These are phyloP conservation scores for Rhynchosporium secalis DNA, from an alignment of 2,329 filamentous ascomycete genomes.

Conservation along the genomic window DNA sequence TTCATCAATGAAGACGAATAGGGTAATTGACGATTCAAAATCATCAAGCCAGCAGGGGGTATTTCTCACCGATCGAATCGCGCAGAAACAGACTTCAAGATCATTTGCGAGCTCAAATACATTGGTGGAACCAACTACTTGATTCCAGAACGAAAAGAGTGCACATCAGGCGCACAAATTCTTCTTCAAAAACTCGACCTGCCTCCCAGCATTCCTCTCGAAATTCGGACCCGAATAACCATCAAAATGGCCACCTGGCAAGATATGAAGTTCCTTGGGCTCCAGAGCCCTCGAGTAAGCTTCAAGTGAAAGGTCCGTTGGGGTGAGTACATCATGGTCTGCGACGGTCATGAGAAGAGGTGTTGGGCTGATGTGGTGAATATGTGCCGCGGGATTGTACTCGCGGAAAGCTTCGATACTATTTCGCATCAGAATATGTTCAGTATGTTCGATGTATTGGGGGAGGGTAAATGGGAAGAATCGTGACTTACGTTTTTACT, in stretches of 20 bases:
- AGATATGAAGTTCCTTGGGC: slow-evolving; percentile 43
- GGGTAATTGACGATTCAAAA: no score
- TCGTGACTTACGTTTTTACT: slow-evolving; percentile 34
- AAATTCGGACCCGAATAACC: slow-evolving; percentile 36
- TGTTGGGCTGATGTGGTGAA: slow-evolving; percentile 43
- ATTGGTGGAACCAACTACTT: no score
- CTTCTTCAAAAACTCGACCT: slow-evolving; percentile 40
- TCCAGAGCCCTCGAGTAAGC: slow-evolving; percentile 43
- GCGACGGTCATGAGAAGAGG: slow-evolving; percentile 43
- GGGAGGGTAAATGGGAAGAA: neutral
- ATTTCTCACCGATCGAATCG: no score
- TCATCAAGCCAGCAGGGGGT: no score
- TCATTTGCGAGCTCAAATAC: no score
- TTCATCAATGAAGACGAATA: no score
- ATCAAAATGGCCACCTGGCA: slow-evolving; percentile 46
- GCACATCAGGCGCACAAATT: slow-evolving; percentile 15
- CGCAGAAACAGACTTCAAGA: no score
- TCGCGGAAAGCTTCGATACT: slow-evolving; percentile 36
- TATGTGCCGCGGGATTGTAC: slow-evolving; percentile 37
- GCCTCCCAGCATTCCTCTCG: slow-evolving; percentile 41
- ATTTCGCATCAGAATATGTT: neutral
- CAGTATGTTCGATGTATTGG: neutral
- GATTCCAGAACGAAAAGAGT: no score
- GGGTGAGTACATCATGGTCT: slow-evolving; percentile 40
- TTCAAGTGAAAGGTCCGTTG: slow-evolving; percentile 41